phyloP scores from a whole-genome alignment of 1,139 yeast species.

The Kodamaea alishanica region DNA sequence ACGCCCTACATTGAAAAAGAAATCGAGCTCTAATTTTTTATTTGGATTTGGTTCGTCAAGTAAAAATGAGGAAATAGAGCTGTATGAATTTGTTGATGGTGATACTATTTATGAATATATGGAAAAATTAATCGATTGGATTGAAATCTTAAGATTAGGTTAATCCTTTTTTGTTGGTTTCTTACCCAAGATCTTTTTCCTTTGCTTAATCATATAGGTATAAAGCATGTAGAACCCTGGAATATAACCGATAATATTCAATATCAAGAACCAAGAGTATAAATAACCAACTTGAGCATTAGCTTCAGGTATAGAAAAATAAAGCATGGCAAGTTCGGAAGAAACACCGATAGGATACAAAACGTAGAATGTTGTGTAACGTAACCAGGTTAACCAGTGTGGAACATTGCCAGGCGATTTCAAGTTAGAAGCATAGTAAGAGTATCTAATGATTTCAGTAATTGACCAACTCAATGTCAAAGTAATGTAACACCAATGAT shows the following conservation, averaged over 20 bases:
- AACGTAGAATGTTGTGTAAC: slow-evolving; percentile 80
- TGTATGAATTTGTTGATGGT: slow-evolving; percentile 25
- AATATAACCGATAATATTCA: slow-evolving; percentile 60
- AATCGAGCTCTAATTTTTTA: slow-evolving; percentile 11
- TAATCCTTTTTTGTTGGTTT: slow-evolving; percentile 11
- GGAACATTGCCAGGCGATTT: slow-evolving; percentile 57
- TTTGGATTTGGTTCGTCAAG: slow-evolving; percentile 11
- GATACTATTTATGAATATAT: slow-evolving; percentile 38
- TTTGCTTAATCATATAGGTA: slow-evolving; percentile 85
- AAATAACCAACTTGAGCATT: slow-evolving; percentile 45
- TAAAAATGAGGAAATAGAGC: slow-evolving; percentile 8
- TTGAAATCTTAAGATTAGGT: slow-evolving; percentile 19
- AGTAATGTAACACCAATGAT: slow-evolving; percentile 59
- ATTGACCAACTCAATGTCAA: slow-evolving; percentile 83
- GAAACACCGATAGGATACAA: slow-evolving; percentile 91
- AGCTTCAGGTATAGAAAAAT: slow-evolving; percentile 65
- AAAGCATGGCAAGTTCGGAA: slow-evolving; percentile 71
- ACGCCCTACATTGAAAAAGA: slow-evolving; percentile 10
- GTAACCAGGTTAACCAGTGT: slow-evolving; percentile 57
- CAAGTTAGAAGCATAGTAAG: slow-evolving; percentile 74
- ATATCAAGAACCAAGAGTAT: slow-evolving; percentile 54
- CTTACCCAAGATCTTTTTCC: slow-evolving; percentile 61
- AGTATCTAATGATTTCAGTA: slow-evolving; percentile 85
- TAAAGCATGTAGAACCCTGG: slow-evolving; percentile 87
- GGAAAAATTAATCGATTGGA: slow-evolving; percentile 30